Evolutionary conservation across 2,329 filamentous ascomycete species (phyloP).

Genomic region (Fusarium sp.): DNA sequence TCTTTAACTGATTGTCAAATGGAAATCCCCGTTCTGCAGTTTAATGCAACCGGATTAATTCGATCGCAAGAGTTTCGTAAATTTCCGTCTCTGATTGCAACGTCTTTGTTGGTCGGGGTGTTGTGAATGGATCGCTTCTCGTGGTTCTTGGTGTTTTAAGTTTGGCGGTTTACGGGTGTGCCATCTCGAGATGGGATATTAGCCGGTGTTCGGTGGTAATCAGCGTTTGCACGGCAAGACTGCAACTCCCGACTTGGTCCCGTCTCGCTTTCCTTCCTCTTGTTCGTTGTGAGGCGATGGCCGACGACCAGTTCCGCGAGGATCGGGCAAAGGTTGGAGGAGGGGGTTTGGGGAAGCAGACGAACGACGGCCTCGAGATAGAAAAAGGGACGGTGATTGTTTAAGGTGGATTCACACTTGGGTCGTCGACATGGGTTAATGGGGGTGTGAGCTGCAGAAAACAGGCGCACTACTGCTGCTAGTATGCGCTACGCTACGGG

Average conservation of each 20-base stretch:
- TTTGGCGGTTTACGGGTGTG: constrained; percentile 20
- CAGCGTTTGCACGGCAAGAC: too few species aligned
- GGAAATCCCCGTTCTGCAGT: too few species aligned
- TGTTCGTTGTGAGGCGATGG: constrained; percentile 8
- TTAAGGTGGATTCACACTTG: constrained; percentile 37
- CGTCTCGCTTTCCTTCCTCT: constrained; percentile 15
- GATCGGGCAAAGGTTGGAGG: constrained; percentile 17
- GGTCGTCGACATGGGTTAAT: constrained; percentile 24
- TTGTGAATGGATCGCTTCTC: background rate
- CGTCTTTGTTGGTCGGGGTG: background rate
- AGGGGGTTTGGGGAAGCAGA: constrained; percentile 39
- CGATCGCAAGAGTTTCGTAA: too few species aligned
- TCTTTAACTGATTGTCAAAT: background rate
- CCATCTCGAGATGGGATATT: constrained; percentile 19
- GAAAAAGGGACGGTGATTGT: constrained; percentile 41
- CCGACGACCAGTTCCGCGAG: constrained; percentile 20
- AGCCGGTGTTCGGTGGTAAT: background rate
- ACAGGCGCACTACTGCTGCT: too few species aligned
- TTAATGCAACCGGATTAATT: too few species aligned
- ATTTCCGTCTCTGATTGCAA: too few species aligned
- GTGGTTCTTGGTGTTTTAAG: constrained; percentile 17
- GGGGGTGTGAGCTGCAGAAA: constrained; percentile 14
- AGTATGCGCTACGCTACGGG: too few species aligned
- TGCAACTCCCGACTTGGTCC: constrained; percentile 6
- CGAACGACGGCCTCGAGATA: constrained; percentile 37